Conservation (phyloP, 108 stramenopile species). For the Nannochloropsis salina region DNA sequence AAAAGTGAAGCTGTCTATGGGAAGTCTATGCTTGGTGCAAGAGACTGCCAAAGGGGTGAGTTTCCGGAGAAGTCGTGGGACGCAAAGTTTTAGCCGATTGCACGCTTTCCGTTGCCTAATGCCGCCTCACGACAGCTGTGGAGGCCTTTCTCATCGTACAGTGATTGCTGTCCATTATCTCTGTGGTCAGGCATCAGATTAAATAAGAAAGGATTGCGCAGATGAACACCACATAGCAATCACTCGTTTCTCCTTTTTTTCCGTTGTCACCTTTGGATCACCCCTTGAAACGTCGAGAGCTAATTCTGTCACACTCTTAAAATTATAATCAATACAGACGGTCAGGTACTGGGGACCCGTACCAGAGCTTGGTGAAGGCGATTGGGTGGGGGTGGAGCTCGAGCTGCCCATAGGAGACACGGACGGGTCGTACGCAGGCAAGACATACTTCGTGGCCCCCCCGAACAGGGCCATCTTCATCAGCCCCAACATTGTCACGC, state of each 20-base stretch:
- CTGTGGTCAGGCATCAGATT: too few relatives aligned
- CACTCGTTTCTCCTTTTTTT: too few relatives aligned
- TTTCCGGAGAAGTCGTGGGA: not conserved
- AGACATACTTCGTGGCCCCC: constrained; percentile 41
- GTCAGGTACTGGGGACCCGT: not conserved
- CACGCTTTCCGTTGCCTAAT: too few relatives aligned
- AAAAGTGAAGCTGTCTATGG: not conserved
- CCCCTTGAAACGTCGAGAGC: too few relatives aligned
- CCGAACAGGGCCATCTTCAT: constrained; percentile 20
- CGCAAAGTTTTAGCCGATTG: too few relatives aligned
- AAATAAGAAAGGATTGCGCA: too few relatives aligned
- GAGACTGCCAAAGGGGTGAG: not conserved
- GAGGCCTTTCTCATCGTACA: too few relatives aligned
- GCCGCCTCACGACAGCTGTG: too few relatives aligned
- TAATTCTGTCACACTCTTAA: too few relatives aligned
- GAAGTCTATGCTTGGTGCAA: not conserved
- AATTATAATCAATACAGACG: not conserved
- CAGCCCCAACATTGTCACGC: not conserved
- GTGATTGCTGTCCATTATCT: too few relatives aligned
- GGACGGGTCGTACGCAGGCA: constrained; percentile 50
- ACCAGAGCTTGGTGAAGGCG: constrained; percentile 25
- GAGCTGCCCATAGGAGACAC: constrained; percentile 48
- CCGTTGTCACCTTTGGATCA: too few relatives aligned
- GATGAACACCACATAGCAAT: too few relatives aligned
- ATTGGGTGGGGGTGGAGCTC: constrained; percentile 49